These are phyloP conservation scores for Aristolochia californica DNA, from an alignment of 164 flowering plant genomes.

Conservation along the genomic window DNA sequence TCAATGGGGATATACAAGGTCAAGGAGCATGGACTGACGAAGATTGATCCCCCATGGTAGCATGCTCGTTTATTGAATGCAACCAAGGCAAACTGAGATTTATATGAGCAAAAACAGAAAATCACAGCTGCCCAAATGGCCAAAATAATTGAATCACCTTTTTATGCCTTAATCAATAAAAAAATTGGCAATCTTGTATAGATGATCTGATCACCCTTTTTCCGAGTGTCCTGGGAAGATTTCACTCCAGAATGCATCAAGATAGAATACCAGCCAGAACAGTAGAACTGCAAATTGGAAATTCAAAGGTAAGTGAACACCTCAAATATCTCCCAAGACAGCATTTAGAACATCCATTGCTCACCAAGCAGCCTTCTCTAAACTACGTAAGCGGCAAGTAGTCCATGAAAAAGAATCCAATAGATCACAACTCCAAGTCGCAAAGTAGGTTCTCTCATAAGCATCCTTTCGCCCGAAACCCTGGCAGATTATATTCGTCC, in stretches of 20 bases:
- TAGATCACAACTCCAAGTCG: constrained; percentile 79
- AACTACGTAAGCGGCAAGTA: constrained; percentile 58
- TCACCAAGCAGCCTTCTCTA: neutral
- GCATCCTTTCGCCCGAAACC: constrained; percentile 92
- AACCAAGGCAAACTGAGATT: constrained; percentile 40
- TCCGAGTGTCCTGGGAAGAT: neutral
- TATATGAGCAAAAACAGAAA: constrained; percentile 17
- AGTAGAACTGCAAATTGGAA: neutral
- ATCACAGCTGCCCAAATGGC: constrained; percentile 35
- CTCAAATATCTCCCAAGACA: neutral
- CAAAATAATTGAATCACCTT: constrained; percentile 20
- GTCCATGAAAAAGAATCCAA: constrained; percentile 72
- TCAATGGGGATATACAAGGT: neutral
- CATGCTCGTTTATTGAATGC: constrained; percentile 21
- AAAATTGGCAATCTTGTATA: neutral
- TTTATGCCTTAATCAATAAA: neutral
- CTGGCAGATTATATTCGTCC: constrained; percentile 18
- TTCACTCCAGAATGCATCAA: neutral
- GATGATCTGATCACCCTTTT: neutral
- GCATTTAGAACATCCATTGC: neutral
- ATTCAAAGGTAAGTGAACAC: neutral
- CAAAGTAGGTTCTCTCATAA: constrained; percentile 89
- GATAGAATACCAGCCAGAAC: neutral
- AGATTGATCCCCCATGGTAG: neutral
- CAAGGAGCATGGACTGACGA: neutral